A percentile compares a stretch with the other conserved stretches of the same genome.
Evolutionary conservation across 2,329 filamentous ascomycete species (phyloP).

Genomic region (Ambrosiella xylebori): DNA sequence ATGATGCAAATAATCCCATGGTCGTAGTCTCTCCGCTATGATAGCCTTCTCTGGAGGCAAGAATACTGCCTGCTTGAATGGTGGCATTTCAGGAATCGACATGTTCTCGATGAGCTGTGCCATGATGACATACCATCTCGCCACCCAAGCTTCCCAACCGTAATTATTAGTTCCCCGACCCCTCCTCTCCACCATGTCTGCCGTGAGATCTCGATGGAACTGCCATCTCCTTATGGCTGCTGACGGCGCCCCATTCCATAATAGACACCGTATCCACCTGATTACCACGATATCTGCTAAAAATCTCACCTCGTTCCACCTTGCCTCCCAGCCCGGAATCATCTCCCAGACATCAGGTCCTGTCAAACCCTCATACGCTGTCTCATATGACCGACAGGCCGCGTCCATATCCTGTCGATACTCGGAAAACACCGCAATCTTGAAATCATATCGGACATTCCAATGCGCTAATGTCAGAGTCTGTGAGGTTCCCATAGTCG

Average conservation of each 20-base stretch:
- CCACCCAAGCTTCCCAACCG: slow-evolving; percentile 88
- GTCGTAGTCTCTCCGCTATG: slow-evolving; percentile 38
- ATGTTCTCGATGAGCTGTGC: slow-evolving; percentile 40
- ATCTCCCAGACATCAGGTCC: slow-evolving; percentile 72
- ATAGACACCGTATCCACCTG: slow-evolving; percentile 61
- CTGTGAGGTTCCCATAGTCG: slow-evolving; percentile 69
- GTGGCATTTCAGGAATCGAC: slow-evolving; percentile 32
- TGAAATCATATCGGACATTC: slow-evolving; percentile 91
- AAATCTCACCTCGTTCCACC: slow-evolving; percentile 86
- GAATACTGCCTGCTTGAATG: slow-evolving; percentile 28
- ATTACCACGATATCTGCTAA: slow-evolving; percentile 68
- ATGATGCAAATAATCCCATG: slow-evolving; percentile 49
- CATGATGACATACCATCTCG: slow-evolving; percentile 50
- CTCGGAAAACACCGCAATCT: slow-evolving; percentile 76
- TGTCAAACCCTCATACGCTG: slow-evolving; percentile 69
- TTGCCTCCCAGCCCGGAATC: slow-evolving; percentile 74
- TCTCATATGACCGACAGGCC: slow-evolving; percentile 70
- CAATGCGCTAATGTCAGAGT: slow-evolving; percentile 73
- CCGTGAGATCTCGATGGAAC: slow-evolving; percentile 54
- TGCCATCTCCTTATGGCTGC: slow-evolving; percentile 68
- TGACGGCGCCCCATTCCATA: slow-evolving; percentile 67
- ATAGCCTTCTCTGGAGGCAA: slow-evolving; percentile 41
- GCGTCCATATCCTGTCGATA: slow-evolving; percentile 86
- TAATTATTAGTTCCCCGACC: slow-evolving; percentile 80
- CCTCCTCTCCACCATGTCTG: slow-evolving; percentile 61